phyloP scores from a whole-genome alignment of 306 rosid genomes.

The Dalbergia cochinchinensis region DNA sequence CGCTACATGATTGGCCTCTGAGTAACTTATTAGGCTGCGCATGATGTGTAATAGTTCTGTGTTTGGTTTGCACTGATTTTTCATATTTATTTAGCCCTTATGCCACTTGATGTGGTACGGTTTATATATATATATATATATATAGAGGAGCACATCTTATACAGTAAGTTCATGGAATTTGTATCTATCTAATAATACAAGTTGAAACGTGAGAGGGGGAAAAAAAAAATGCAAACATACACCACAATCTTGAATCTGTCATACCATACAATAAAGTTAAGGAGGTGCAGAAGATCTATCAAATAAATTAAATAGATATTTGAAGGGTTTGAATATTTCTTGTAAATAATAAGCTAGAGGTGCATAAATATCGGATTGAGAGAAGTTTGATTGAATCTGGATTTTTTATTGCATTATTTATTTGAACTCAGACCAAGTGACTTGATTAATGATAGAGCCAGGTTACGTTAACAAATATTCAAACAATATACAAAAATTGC shows the following conservation, averaged over 20 bases:
- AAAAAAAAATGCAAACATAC: not conserved
- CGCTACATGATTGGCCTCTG: constrained; percentile 33
- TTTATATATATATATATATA: no score
- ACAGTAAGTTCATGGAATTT: not conserved
- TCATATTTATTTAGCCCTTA: not conserved
- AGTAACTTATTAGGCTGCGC: constrained; percentile 41
- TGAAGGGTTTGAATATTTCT: not conserved
- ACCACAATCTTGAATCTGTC: not conserved
- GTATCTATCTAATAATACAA: not conserved
- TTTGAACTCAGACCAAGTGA: no score
- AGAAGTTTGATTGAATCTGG: no score
- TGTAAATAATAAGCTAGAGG: no score
- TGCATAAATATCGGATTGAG: no score
- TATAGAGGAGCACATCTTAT: no score
- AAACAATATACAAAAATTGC: no score
- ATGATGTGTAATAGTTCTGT: constrained; percentile 38
- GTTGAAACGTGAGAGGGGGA: not conserved
- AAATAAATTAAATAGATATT: not conserved
- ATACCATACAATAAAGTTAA: not conserved
- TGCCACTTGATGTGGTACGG: not conserved
- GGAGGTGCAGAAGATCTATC: not conserved
- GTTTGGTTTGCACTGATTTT: not conserved
- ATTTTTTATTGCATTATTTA: no score
- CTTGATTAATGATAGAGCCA: no score
- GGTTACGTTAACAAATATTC: no score